Evolutionary conservation across 768 basidiomycete species (phyloP).

Genomic region (Mycena capillaripes): DNA sequence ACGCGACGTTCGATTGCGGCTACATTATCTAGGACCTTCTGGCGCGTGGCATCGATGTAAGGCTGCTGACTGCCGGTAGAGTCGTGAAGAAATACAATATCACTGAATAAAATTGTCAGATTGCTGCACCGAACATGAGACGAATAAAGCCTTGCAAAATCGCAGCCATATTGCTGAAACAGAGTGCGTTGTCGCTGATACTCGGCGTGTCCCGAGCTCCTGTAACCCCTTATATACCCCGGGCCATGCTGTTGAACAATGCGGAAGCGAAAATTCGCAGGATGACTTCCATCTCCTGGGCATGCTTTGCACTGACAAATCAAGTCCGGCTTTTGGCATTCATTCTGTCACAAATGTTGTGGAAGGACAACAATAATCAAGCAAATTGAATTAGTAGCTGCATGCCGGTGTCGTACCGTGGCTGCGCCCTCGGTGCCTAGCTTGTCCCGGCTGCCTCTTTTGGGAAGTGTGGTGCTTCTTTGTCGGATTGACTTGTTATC

Average conservation of each 20-base stretch:
- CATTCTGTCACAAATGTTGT: conserved; percentile 7
- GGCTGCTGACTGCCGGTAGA: conserved; percentile 56
- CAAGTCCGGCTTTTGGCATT: too few species aligned
- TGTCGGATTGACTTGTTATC: neutral
- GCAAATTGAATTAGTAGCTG: too few species aligned
- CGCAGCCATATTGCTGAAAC: neutral
- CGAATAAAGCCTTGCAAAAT: conserved; percentile 9
- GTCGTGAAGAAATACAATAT: conserved; percentile 61
- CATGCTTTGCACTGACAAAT: conserved; percentile 4
- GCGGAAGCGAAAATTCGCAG: too few species aligned
- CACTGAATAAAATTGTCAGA: conserved; percentile 37
- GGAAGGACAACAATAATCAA: neutral
- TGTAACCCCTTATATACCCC: conserved; percentile 21
- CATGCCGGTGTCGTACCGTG: neutral
- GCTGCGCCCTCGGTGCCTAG: neutral
- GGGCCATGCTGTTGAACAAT: neutral
- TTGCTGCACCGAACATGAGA: conserved; percentile 6
- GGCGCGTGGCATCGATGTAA: conserved; percentile 42
- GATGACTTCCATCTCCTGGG: too few species aligned
- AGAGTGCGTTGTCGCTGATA: conserved; percentile 14
- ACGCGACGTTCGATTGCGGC: conserved; percentile 50
- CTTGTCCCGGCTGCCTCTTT: conserved; percentile 13
- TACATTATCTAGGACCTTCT: neutral
- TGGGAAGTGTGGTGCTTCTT: neutral
- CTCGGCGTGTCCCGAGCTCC: conserved; percentile 2